Base-by-base conservation (phyloP, 805 yeast species). In the Saturnispora galanensis region DNA sequence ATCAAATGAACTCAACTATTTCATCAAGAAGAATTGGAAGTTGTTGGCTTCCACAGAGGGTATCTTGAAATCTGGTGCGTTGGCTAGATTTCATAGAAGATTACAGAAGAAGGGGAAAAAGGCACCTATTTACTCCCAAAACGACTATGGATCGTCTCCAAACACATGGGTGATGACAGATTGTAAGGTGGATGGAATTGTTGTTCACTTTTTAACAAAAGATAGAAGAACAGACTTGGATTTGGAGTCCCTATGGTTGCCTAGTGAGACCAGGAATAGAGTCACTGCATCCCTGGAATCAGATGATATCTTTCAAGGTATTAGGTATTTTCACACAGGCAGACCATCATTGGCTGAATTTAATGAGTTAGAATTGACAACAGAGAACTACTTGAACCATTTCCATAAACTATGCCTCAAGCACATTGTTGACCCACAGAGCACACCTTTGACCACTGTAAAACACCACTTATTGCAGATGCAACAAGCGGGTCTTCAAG, bases 151-250 rank as follows among this genome's bases (percentile, higher is more conserved):
- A 12, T 63, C 66, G 10, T 52, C 68, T 5, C 69, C 79, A 4
- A 87, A 86, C 53, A 74, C 84, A 21, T 89, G 97, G 97, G 77
- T 85, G 17, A 77, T 85, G 74, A 67, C 88, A 39, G 87, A 86
- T 53, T 73, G 86, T 40, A 67, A 70, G 26, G 62, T 74, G 2
- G 82, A 80, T 48, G 76, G 77, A 33, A 73, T 87, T 3, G 74
- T 69, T 44, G 71, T 89, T 30, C 95, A 89, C 61, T 62, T 89
- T 13, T 63, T 89, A 55, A 85, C 95, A 0, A 68, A 70, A 4
- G 79, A 77, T 35, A 75, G 90, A 59, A 69, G 97, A 47, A 58
- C 61, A 13, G 79, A 75, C 47, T 64, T 90, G 51, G 77, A 84
- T 54, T 68, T 89, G 56, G 96, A 87, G 58, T 67, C 71, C 18